These are phyloP conservation scores for Amphirosellinia nigrospora DNA, from an alignment of 495 filamentous ascomycete genomes.

Conservation along the genomic window DNA sequence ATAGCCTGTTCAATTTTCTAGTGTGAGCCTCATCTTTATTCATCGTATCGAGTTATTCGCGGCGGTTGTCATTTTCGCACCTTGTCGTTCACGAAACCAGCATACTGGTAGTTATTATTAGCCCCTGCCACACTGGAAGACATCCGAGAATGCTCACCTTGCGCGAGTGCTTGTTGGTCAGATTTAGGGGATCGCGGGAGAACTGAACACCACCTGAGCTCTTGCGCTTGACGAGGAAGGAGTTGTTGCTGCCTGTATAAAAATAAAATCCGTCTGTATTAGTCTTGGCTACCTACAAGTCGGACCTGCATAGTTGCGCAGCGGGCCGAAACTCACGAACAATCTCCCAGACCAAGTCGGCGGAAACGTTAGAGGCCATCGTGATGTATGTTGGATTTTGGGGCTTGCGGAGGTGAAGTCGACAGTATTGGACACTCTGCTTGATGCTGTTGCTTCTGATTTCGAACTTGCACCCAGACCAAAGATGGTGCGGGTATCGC, in stretches of 20 bases:
- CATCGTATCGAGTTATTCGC: slow-evolving; percentile 10
- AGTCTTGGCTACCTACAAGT: slow-evolving; percentile 5
- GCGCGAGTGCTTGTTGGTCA: slow-evolving; percentile 85
- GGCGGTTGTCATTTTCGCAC: slow-evolving; percentile 55
- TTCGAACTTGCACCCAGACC: slow-evolving; percentile 34
- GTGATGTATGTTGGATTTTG: slow-evolving; percentile 44
- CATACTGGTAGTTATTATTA: slow-evolving; percentile 64
- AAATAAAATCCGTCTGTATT: slow-evolving; percentile 19
- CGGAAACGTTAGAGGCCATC: slow-evolving; percentile 69
- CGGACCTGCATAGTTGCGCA: not conserved
- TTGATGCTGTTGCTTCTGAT: slow-evolving; percentile 42
- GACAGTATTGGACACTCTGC: slow-evolving; percentile 35
- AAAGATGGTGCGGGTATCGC: slow-evolving; percentile 51
- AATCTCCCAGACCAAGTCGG: slow-evolving; percentile 90
- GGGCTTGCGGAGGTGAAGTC: slow-evolving; percentile 36
- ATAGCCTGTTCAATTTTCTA: slow-evolving; percentile 67
- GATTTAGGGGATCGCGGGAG: slow-evolving; percentile 91
- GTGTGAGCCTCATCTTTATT: slow-evolving; percentile 35
- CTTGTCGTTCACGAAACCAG: slow-evolving; percentile 91
- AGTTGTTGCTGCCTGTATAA: slow-evolving; percentile 72
- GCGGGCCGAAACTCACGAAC: slow-evolving; percentile 67
- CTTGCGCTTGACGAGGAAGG: slow-evolving; percentile 90
- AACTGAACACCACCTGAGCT: slow-evolving; percentile 77
- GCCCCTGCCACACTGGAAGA: slow-evolving; percentile 23
- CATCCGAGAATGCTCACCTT: slow-evolving; percentile 65